phyloP scores from a whole-genome alignment of 495 filamentous ascomycete genomes.

The Lepidopterella palustris region DNA sequence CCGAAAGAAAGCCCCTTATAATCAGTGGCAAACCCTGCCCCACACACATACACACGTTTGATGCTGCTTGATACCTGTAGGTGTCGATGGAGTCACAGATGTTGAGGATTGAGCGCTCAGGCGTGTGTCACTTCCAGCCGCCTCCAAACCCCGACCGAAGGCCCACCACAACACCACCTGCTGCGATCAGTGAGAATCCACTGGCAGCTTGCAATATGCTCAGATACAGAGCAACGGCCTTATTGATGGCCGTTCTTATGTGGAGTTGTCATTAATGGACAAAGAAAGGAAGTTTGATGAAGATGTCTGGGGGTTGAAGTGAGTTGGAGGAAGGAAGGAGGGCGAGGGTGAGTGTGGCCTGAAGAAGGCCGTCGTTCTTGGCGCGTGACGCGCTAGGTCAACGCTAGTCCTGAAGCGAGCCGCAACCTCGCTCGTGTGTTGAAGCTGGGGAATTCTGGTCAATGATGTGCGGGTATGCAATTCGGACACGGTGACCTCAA shows the following conservation, averaged over 20 bases:
- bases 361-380: slow-evolving; percentile 9
- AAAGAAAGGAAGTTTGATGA: not conserved
- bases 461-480: not conserved
- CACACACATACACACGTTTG: no score
- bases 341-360: slow-evolving; percentile 1
- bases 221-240: not conserved
- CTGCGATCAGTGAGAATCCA: no score
- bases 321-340: slow-evolving; percentile 20
- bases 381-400: slow-evolving; percentile 12
- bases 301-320: slow-evolving; percentile 6
- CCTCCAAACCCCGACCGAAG: not conserved
- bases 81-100: not conserved
- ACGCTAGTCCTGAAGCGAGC: slow-evolving; percentile 13
- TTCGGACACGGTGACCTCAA: not conserved
- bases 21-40: no score
- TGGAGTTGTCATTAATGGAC: not conserved
- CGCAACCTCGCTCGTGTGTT: no score
- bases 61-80: not conserved
- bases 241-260: not conserved
- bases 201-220: not conserved
- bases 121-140: not conserved
- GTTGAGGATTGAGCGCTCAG: not conserved
- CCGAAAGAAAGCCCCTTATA: no score
- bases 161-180: slow-evolving; percentile 3
- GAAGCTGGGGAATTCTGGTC: not conserved